Evolutionary conservation across 129 eudicot genomes (phyloP).

Genomic region (Flaveria robusta): DNA sequence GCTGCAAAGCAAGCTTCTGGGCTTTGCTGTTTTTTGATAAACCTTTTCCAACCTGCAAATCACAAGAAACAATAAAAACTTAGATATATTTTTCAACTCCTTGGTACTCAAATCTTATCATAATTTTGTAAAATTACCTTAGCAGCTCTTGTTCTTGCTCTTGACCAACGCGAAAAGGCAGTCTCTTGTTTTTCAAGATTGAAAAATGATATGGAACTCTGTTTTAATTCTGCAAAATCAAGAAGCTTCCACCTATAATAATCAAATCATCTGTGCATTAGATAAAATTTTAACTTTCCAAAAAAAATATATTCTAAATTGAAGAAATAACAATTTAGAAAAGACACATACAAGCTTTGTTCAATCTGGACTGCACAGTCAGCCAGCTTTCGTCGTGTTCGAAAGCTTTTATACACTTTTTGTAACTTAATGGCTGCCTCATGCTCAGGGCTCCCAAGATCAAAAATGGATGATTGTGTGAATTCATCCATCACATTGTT

Average conservation of each 20-base stretch:
- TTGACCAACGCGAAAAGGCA: conserved; percentile 91
- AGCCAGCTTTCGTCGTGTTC: conserved; percentile 94
- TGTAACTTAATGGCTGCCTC: conserved; percentile 94
- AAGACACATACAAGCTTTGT: conserved; percentile 73
- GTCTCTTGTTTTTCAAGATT: conserved; percentile 89
- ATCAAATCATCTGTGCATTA: conserved; percentile 16
- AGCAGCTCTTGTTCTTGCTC: conserved; percentile 98
- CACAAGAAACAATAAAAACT: background rate
- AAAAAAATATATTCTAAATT: background rate
- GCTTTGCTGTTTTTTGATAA: conserved; percentile 65
- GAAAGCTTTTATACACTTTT: conserved; percentile 95
- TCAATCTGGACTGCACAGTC: conserved; percentile 95
- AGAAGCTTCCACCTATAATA: conserved; percentile 78
- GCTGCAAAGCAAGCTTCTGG: conserved; percentile 71
- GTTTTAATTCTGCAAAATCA: conserved; percentile 90
- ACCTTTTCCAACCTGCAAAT: conserved; percentile 70
- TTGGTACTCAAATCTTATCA: background rate
- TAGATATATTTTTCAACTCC: background rate
- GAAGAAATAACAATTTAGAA: background rate
- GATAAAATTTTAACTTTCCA: background rate
- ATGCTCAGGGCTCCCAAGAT: conserved; percentile 65
- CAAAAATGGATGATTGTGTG: conserved; percentile 40
- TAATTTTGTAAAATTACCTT: conserved; percentile 47
- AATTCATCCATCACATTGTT: conserved; percentile 41
- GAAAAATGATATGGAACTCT: conserved; percentile 91